Evolutionary conservation across 179 eudicot genomes (phyloP), one percentile per base, ranked within the genome.

Genomic region (Gypsophila paniculata): DNA sequence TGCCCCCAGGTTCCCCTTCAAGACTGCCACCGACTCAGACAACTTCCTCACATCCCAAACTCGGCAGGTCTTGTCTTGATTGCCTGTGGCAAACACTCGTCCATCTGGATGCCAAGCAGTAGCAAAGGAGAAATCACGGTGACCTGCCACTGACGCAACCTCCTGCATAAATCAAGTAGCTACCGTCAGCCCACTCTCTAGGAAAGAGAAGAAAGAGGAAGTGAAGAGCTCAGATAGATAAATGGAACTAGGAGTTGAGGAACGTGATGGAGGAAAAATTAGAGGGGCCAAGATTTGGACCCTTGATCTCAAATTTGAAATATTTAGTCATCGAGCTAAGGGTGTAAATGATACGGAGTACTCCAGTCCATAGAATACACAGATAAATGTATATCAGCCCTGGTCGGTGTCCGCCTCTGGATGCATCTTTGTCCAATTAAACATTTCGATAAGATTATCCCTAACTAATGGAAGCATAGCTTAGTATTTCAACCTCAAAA

Each of bases 91-190:
- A 61, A 91, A 90, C 36, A 76, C 82, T 38, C 22, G 74, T n/a
- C 97, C 96, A 19, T 87, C 78, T 18, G 97, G 97, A 58, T 90
- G 96, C 96, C 96, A 91, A 2, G 96, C 91, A 0, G 97, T 84
- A 12, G 96, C 97, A 70, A 91, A 90, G 0, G 93, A 90, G 83
- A 65, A 91, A 77, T 91, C 97, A 3, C 74, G 85, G 71, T 91
- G 97, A 42, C 97, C 96, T 23, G 75, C 87, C 61, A 91, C 80
- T 29, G 93, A 65, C 17, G 82, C 82, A 23, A 88, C 84, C 36
- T 75, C 85, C 97, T 90, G 87, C 68, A 36, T 15, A 67, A 75
- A 55, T 2, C 64, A 51, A 70, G n/a, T 32, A 18, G 49, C 44
- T 48, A 25, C 44, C 9, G 10, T n/a, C 23, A 39, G 61, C 54